Base-by-base conservation (phyloP, 495 filamentous ascomycete genomes). In the Xylaria longipes region DNA sequence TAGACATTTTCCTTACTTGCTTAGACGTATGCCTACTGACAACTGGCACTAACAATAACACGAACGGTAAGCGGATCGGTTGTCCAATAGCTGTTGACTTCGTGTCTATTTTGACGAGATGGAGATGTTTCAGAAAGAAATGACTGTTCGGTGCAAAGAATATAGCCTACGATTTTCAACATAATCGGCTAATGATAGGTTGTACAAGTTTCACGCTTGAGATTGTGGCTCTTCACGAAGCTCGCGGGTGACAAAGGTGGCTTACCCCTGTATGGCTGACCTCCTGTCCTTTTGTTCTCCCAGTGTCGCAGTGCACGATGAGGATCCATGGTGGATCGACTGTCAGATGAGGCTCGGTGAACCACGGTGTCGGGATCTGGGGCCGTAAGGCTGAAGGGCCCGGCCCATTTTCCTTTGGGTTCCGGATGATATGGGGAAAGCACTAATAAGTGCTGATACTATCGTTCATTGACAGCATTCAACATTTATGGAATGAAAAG, bases 71-170 rank as follows among this genome's bases (percentile, higher is more conserved):
- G 14, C 48, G 65, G 64, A 37, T 22, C 11, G 17, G 29, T 31
- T 46, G 64, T 66, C 43, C 50, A 14, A 54, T 67, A 48, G 22
- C 65, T 50, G 65, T 48, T 67, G 65, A 67, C 65, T 56, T 54
- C 46, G 65, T 67, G 31, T 67, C 65, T 67, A 67, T 67, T 67
- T 67, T 67, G 48, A 54, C 31, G 35, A 37, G 6, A 50, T 27
- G 45, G 15, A 65, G 22, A 11, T 41, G 31, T 39, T 43, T 29
- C 46, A 7, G 14, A 29, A 27, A 9, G 45, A 3, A 66, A 31
- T 3, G 14, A 12, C 4, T 17, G 12, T 43, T n/a, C 35, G 20
- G 46, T 20, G 46, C 52, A 45, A 22, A 37, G 54, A 25, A 14
- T 54, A 66, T 52, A 39, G 62, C 41, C 41, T 48, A 31, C 5